Base-by-base conservation (phyloP, 2,329 filamentous ascomycete genomes). In the Colletotrichum filicis region DNA sequence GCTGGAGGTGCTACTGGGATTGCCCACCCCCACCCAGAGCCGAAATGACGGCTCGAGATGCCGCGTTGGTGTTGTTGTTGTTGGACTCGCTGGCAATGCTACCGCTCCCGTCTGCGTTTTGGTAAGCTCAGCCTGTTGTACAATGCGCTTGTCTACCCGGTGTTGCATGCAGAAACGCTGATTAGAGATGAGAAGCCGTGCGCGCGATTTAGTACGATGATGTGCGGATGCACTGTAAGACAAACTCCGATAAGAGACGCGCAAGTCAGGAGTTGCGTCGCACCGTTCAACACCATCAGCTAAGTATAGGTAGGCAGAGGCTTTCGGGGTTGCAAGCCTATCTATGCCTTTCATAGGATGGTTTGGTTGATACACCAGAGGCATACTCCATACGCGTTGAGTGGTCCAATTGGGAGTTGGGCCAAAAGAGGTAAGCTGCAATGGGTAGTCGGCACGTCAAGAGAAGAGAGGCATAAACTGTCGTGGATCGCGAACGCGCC, bases 1-100 rank as follows among this genome's bases (percentile, higher is more conserved):
- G 46, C 46, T 49, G 37, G 37, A 69, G 58, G 28, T 16, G 62
- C 37, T 58, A 35, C 59, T 58, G 46, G 55, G 53, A 4, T 12
- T 53, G 58, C 1, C 53, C 24, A 59, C 46, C 60, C 58, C 60
- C 60, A 42, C 70, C 24, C n/a, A 60, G 11, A 61, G 60, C 66
- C 66, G 60, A 66, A 73, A 70, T 73, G 60, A 73, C 35, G 66
- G 60, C 32, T 70, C 61, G 46, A 46, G 66, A 52, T 70, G 26
- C 60, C 49, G 46, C 32, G 35, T 35, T 22, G 32, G 9, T 42
- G 26, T 65, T 49, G 30, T 65, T 49, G 30, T 66, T 57, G 35
- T 65, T 65, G 30, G n/a, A 49, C 19, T n/a, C 19, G 42, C 19
- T 49, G 42, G 37, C 37, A 42, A 16, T 42, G 37, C 11, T 12